These are phyloP conservation scores for Xylaria sp. DNA, from an alignment of 2,329 filamentous ascomycete species.

Conservation along the genomic window DNA sequence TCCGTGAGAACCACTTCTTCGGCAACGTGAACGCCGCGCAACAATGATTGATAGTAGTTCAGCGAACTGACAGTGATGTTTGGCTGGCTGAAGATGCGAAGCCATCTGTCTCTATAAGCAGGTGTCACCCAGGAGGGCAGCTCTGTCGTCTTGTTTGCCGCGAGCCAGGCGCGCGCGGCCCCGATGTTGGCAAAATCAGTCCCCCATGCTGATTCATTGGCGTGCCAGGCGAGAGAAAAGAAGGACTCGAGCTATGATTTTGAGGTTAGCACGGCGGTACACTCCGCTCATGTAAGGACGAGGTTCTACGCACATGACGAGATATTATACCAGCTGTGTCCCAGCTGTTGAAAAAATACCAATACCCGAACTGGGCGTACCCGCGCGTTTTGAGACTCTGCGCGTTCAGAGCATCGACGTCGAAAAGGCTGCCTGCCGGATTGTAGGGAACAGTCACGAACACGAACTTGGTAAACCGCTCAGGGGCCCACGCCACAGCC, in stretches of 20 bases:
- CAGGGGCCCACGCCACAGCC: slow-evolving; percentile 28
- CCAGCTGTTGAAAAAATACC: slow-evolving; percentile 33
- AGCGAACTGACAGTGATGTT: slow-evolving; percentile 10
- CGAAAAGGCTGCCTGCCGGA: slow-evolving; percentile 12
- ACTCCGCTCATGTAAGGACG: neutral
- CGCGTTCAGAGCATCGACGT: slow-evolving; percentile 18
- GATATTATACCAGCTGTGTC: slow-evolving; percentile 14
- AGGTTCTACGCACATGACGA: slow-evolving; percentile 7
- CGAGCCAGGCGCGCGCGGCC: slow-evolving; percentile 27
- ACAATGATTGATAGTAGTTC: slow-evolving; percentile 23
- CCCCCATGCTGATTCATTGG: slow-evolving; percentile 21
- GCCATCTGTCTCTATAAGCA: slow-evolving; percentile 21
- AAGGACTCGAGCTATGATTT: slow-evolving; percentile 24
- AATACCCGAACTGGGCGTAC: slow-evolving; percentile 25
- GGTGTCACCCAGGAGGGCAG: slow-evolving; percentile 22
- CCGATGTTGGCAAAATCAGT: slow-evolving; percentile 23
- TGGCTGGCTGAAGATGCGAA: slow-evolving; percentile 17
- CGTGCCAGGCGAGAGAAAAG: slow-evolving; percentile 17
- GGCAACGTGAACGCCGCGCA: slow-evolving; percentile 20
- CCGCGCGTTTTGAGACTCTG: neutral
- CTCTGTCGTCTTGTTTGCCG: slow-evolving; percentile 21
- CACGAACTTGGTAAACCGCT: slow-evolving; percentile 30
- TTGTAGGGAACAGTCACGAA: slow-evolving; percentile 35
- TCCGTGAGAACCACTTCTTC: slow-evolving; percentile 22
- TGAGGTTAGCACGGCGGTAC: neutral